A percentile compares a stretch with the other conserved stretches of the same genome.
These are phyloP conservation scores for Narthecium ossifragum DNA, from an alignment of 106 monocot species.

Conservation along the genomic window DNA sequence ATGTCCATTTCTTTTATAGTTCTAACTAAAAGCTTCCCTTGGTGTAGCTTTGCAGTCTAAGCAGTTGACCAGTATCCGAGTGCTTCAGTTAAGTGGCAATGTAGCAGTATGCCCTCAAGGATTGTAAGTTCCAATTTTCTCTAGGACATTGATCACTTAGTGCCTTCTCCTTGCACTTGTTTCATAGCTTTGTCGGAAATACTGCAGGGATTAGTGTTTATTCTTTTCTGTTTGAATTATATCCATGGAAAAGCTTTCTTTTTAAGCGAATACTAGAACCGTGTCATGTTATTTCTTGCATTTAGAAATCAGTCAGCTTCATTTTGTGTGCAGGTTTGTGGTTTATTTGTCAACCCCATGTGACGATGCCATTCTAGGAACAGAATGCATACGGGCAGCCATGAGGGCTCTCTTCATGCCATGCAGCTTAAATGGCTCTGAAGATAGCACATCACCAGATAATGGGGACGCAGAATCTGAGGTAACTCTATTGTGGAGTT, in stretches of 20 bases:
- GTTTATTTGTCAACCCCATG: constrained; percentile 71
- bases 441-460: constrained; percentile 8
- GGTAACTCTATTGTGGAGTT: constrained; percentile 62
- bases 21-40: constrained; percentile 9
- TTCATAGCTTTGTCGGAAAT: no score
- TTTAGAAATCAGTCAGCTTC: not conserved
- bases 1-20: not conserved
- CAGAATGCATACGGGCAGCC: constrained; percentile 57
- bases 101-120: constrained; percentile 66
- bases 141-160: no score
- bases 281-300: not conserved
- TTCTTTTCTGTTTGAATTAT: no score
- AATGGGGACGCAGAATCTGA: constrained; percentile 19
- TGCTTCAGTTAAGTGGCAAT: constrained; percentile 74
- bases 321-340: constrained; percentile 43
- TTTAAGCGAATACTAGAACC: not conserved
- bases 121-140: constrained; percentile 40
- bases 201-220: no score
- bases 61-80: constrained; percentile 55
- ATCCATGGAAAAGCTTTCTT: no score
- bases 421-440: constrained; percentile 9
- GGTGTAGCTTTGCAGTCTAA: constrained; percentile 50
- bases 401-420: constrained; percentile 39
- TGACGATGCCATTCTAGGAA: constrained; percentile 51
- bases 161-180: no score